Evolutionary conservation across 306 rosid genomes (phyloP).

Genomic region (Sindora glabra): DNA sequence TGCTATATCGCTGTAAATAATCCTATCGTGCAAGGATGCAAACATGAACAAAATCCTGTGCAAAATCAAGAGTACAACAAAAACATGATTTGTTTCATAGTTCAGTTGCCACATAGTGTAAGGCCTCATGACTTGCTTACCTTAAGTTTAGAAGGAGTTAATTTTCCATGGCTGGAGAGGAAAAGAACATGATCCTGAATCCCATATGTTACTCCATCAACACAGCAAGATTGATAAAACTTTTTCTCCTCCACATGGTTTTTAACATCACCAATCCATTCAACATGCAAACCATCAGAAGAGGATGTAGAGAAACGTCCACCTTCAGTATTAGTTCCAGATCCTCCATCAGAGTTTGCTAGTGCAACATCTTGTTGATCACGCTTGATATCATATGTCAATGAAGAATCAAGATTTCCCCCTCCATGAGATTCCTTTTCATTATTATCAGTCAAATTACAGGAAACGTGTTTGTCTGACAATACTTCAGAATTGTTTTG

Average conservation of each 20-base stretch:
- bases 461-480: conserved; percentile 22
- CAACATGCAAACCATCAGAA: conserved; percentile 45
- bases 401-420: too few species aligned
- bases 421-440: conserved; percentile 29
- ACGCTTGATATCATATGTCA: conserved; percentile 38
- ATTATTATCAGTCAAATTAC: conserved; percentile 7
- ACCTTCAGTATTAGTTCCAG: conserved; percentile 36
- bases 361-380: conserved; percentile 39
- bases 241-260: conserved; percentile 38
- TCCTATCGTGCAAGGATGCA: conserved; percentile 3
- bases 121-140: conserved; percentile 44
- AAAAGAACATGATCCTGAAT: conserved; percentile 72
- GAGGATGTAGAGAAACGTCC: conserved; percentile 28
- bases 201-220: conserved; percentile 61
- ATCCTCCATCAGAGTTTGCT: conserved; percentile 32
- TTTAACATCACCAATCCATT: conserved; percentile 65
- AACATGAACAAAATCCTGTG: background rate
- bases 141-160: conserved; percentile 73
- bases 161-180: conserved; percentile 41
- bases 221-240: conserved; percentile 55
- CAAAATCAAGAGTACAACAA: background rate
- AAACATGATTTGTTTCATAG: conserved; percentile 1
- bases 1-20: conserved; percentile 6
- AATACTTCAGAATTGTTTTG: conserved; percentile 30
- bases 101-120: background rate